phyloP scores from a whole-genome alignment of 306 rosid species.

The Prinsepia uniflora region DNA sequence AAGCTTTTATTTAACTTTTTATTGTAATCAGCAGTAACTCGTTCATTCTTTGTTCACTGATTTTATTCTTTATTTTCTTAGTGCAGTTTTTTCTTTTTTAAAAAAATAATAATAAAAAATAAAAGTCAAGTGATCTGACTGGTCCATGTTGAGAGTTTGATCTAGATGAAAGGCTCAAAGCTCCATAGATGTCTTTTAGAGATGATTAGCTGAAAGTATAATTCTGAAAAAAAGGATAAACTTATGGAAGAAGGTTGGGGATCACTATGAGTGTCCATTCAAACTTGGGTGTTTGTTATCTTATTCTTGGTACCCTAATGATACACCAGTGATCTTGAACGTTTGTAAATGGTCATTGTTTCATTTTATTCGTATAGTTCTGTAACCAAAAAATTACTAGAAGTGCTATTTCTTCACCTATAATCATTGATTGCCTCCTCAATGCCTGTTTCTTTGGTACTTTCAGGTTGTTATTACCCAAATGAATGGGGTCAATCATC shows the following conservation, averaged over 20 bases:
- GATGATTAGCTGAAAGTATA: background rate
- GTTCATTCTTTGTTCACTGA: too few relatives aligned
- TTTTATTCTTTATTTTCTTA: too few relatives aligned
- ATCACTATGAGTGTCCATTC: background rate
- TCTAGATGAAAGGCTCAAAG: background rate
- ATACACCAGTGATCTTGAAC: background rate
- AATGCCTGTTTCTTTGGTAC: conserved; percentile 15
- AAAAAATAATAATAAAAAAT: too few relatives aligned
- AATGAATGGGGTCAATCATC: conserved; percentile 56
- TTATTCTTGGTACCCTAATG: background rate
- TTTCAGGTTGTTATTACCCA: conserved; percentile 81
- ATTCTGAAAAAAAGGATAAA: background rate
- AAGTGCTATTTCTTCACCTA: background rate
- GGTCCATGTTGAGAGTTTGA: background rate
- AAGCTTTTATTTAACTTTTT: too few relatives aligned
- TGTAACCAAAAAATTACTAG: background rate
- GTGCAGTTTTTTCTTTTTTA: too few relatives aligned
- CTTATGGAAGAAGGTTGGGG: background rate
- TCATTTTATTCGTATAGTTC: background rate
- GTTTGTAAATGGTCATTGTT: background rate
- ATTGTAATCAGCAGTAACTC: too few relatives aligned
- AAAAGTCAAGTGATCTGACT: background rate
- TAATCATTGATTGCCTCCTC: background rate
- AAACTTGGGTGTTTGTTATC: background rate
- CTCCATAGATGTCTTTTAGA: background rate